Evolutionary conservation across 345 rosid genomes (phyloP).

Genomic region (Lepidium sativum): DNA sequence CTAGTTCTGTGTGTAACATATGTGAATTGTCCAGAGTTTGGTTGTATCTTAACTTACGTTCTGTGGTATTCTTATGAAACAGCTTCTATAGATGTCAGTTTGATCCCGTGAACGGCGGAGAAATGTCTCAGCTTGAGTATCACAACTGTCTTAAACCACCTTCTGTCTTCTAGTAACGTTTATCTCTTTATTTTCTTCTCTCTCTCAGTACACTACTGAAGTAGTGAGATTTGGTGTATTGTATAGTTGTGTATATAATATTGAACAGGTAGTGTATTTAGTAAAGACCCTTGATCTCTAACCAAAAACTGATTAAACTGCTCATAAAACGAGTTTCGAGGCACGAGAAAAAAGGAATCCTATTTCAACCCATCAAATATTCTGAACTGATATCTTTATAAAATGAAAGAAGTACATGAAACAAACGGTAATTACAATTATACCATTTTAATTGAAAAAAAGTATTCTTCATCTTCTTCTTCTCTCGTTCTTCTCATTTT

Average conservation of each 20-base stretch:
- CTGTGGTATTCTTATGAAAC: slow-evolving; percentile 25
- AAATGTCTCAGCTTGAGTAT: slow-evolving; percentile 80
- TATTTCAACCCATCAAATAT: background rate
- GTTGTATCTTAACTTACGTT: background rate
- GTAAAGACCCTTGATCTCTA: slow-evolving; percentile 7
- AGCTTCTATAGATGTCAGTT: slow-evolving; percentile 87
- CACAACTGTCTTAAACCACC: slow-evolving; percentile 82
- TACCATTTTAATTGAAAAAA: too few relatives aligned
- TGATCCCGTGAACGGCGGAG: slow-evolving; percentile 86
- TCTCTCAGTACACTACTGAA: background rate
- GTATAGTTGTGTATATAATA: slow-evolving; percentile 23
- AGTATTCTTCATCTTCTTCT: too few relatives aligned
- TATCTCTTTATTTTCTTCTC: background rate
- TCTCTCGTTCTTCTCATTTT: too few relatives aligned
- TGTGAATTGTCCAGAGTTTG: background rate
- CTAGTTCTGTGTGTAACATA: background rate
- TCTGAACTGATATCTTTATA: background rate
- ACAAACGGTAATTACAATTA: too few relatives aligned
- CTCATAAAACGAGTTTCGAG: slow-evolving; percentile 5
- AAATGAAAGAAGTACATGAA: too few relatives aligned
- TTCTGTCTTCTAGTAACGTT: slow-evolving; percentile 36
- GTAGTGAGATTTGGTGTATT: slow-evolving; percentile 11
- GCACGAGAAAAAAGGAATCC: slow-evolving; percentile 16
- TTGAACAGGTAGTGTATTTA: background rate
- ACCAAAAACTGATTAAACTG: slow-evolving; percentile 5